These are phyloP conservation scores for Biscogniauxia marginata DNA, from an alignment of 2,329 filamentous ascomycete genomes.

Conservation along the genomic window DNA sequence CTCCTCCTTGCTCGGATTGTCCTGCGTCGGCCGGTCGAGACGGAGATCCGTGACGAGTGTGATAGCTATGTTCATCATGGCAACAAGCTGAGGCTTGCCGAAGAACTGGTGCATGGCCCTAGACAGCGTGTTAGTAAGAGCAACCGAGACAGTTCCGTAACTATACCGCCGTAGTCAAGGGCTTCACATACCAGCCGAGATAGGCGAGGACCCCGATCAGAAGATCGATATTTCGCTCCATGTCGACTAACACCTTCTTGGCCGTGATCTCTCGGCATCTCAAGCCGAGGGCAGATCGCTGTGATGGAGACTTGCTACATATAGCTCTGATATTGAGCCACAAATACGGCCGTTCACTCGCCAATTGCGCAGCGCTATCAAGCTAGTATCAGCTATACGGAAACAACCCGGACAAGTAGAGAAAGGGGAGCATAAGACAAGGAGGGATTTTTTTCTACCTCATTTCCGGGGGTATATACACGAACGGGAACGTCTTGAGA, in stretches of 20 bases:
- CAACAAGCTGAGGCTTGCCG: conserved; percentile 44
- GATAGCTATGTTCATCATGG: conserved; percentile 42
- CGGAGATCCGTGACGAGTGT: conserved; percentile 47
- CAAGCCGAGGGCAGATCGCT: conserved; percentile 40
- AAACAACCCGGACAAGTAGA: conserved; percentile 1
- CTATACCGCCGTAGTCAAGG: too few relatives aligned
- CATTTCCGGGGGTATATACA: conserved; percentile 25
- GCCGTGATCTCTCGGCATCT: conserved; percentile 44
- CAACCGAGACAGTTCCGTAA: background rate
- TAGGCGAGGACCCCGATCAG: conserved; percentile 49
- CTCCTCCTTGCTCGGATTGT: conserved; percentile 18
- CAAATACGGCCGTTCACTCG: conserved; percentile 40
- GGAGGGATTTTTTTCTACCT: conserved; percentile 10
- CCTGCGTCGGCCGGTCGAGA: conserved; percentile 35
- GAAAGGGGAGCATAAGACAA: background rate
- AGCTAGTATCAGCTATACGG: conserved; percentile 9
- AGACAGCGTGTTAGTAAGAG: background rate
- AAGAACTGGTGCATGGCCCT: conserved; percentile 34
- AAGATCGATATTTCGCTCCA: conserved; percentile 51
- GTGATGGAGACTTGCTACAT: conserved; percentile 40
- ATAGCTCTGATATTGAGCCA: conserved; percentile 50
- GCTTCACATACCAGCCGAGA: conserved; percentile 42
- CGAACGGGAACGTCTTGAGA: conserved; percentile 28
- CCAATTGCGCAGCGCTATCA: conserved; percentile 23
- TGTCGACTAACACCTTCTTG: conserved; percentile 45